Evolutionary conservation across 192 early-diverging fungal species (phyloP), one percentile per base, ranked within the genome.

Genomic region (Linderina pennispora): DNA sequence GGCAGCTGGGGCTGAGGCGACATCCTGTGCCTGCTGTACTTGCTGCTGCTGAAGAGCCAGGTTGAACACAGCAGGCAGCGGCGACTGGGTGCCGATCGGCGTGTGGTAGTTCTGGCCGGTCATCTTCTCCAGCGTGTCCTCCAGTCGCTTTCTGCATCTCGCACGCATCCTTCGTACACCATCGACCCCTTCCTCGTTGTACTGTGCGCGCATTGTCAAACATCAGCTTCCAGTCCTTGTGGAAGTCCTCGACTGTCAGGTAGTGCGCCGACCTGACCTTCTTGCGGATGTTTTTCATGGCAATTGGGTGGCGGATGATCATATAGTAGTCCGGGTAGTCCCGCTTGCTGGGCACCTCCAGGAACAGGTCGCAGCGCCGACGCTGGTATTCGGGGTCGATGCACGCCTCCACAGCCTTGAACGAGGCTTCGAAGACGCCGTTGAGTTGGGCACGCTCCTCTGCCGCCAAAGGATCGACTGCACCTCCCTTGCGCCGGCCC

Each of bases 241-340:
- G 68, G 63, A 93, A 94, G 50, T 82, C 75, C 3, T 55, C 28
- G 2, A 81, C 50, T 14, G 62, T 57, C 26, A 76, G 65, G 64
- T 98, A 98, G 46, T 77, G 65, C 32, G 75, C 58, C 10, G 65
- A 80, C 48, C 80, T 80, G 52, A 94, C 81, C 16, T 84, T 77
- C 45, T 77, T 71, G 47, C 84, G 72, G 61, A 98, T 98, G 36
- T 79, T 84, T 36, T 90, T 83, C 78, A 98, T 75, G 3, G 92
- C 86, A 39, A 96, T 92, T 4, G 93, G 96, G 20, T 84, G 60
- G n/a, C 65, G 57, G 53, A 98, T 98, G 40, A 93, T 74, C 48
- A 80, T 72, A 56, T 94, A 97, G 61, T 98, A 98, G 58, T 87
- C 84, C 0, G 91, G 85, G 53, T 95, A 98, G 28, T 80, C 72